Evolutionary conservation across 495 filamentous ascomycete species (phyloP), one percentile per base, ranked within the genome.

Genomic region (Talaromyces proteolyticus): DNA sequence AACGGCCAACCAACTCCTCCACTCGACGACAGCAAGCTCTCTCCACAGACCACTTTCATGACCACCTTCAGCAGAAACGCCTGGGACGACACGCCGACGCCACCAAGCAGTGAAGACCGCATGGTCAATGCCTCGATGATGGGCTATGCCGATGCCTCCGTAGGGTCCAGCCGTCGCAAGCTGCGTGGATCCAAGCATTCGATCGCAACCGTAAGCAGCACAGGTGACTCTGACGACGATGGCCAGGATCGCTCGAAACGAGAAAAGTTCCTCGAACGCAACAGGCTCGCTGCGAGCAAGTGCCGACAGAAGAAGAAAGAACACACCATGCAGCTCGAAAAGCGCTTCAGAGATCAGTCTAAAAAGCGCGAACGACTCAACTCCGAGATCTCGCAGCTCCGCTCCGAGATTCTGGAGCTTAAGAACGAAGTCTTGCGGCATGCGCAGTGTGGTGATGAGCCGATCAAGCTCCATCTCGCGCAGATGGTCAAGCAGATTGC

Each of bases 251-350:
- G 56, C 14, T 58, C 53, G 3, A 68, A 70, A 44, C 62, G 69
- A 8, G 65, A 65, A 24, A 69, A 71, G 73, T 82, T 86, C 56
- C 73, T 89, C 20, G 84, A 90, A 57, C 77, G 84, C 17, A 91
- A 91, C 61, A 77, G 87, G 11, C 59, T 88, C 6, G 87, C 87
- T 12, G 87, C 87, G 0, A 86, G 77, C 60, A 90, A 90, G 57
- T 90, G 87, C 59, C 76, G 87, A 1, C 79, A 84, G 56, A 89
- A 88, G 73, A 89, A 89, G 64, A 89, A 88, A 52, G 74, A 79
- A 54, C 80, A 76, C 68, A 80, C 80, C 17, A 61, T 72, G 23
- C 70, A 78, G 23, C 62, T 85, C 4, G 78, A 85, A 52, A 47
- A 42, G n/a, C 56, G 53, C n/a, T 62, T 61, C 25, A 58, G 59